Base-by-base conservation (phyloP, 169 alveolate genomes). In the Babesia ovata region DNA sequence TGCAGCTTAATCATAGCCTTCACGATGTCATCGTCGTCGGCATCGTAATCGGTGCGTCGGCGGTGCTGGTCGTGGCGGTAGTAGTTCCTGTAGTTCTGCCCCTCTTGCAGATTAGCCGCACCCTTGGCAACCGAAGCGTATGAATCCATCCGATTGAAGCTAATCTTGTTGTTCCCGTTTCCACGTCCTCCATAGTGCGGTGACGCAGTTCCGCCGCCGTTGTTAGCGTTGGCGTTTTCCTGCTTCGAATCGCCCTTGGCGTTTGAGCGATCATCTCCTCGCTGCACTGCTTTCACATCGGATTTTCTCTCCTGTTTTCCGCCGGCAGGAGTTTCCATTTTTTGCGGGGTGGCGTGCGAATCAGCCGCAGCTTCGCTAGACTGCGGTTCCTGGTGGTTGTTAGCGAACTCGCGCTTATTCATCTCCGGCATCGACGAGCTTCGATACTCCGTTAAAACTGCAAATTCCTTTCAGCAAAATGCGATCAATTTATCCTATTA, bases 11-110 rank as follows among this genome's bases (percentile, higher is more conserved):
- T 9, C 36, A 67, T 52, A 11, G 60, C 9, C 17, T 33, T 42
- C 42, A 67, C 76, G 14, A 54, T 26, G 21, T 67, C 76, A 42
- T 50, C 60, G 22, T 66, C 75, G 7, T 67, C 76, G 45, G 46
- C 49, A 4, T 67, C 76, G 14, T 22, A 4, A 11, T 67, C 65
- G 19, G 9, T 2, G 24, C 52, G 26, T n/a, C 57, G 21, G 12
- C 54, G 12, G 28, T 13, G 56, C 39, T 50, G 19, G 9, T 67
- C 76, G 49, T 50, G 6, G 14, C 17, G 21, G 29, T 22, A 9
- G 53, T 21, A 28, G 2, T 19, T 14, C 26, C 36, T 9, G 16
- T 28, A 36, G 1, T 42, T 63, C 26, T 17, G 54, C 53, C 12
- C 17, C 33, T 67, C 65, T 0, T 49, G 65, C 22, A 65, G 1